A percentile compares a stretch with the other conserved stretches of the same genome.
Conservation (phyloP, 371 early-diverging fungal genomes). For the Mucor saturninus region DNA sequence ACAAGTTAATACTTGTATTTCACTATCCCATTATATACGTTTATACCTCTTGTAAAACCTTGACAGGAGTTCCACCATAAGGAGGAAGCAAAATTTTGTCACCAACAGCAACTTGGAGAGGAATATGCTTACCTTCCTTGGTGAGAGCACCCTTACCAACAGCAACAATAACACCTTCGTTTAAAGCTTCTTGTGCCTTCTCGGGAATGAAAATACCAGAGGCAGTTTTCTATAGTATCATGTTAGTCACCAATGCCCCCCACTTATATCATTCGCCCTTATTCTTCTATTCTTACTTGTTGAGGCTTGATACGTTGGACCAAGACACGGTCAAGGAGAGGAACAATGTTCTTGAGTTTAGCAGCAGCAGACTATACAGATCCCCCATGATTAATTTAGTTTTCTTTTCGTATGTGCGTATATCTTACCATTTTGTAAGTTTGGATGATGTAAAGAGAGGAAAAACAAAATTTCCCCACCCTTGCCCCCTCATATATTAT, state of each 20-base stretch:
- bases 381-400: neutral
- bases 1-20: neutral
- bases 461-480: conserved; percentile 1
- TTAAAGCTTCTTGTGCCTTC: conserved; percentile 94
- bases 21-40: neutral
- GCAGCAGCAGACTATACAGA: conserved; percentile 40
- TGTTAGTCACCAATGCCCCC: neutral
- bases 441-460: neutral
- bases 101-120: conserved; percentile 84
- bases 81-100: conserved; percentile 95
- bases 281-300: conserved; percentile 66
- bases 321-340: conserved; percentile 97
- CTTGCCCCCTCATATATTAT: neutral
- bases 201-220: conserved; percentile 96
- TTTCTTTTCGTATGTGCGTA: neutral
- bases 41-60: conserved; percentile 82
- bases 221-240: conserved; percentile 79
- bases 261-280: neutral
- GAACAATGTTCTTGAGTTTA: conserved; percentile 57
- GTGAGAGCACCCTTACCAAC: conserved; percentile 92
- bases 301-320: conserved; percentile 96
- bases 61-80: conserved; percentile 93
- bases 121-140: conserved; percentile 86
- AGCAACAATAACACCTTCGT: conserved; percentile 94
- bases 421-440: conserved; percentile 7